phyloP scores from a whole-genome alignment of 2,329 filamentous ascomycete species.

The Didymella pomorum region DNA sequence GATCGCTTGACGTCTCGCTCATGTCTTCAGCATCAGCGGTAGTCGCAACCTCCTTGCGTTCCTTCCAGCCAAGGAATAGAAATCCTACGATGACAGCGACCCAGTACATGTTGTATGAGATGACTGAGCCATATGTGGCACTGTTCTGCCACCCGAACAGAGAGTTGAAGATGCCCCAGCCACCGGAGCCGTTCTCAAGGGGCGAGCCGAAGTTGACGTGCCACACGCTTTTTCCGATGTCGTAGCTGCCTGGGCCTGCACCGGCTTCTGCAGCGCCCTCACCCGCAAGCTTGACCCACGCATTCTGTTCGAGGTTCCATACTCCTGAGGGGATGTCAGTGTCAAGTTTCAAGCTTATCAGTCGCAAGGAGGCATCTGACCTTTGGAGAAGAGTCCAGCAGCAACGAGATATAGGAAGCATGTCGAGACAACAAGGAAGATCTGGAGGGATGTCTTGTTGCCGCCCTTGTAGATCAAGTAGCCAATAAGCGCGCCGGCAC shows the following conservation, averaged over 20 bases:
- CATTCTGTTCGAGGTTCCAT: conserved; percentile 72
- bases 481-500: conserved; percentile 72
- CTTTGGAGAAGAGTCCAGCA: conserved; percentile 80
- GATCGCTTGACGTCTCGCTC: conserved; percentile 28
- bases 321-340: too few species aligned
- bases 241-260: conserved; percentile 76
- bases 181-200: conserved; percentile 73
- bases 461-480: conserved; percentile 79
- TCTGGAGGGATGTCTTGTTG: conserved; percentile 71
- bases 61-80: conserved; percentile 70
- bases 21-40: conserved; percentile 15
- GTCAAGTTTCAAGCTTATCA: too few species aligned
- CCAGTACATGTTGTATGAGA: conserved; percentile 92
- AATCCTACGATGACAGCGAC: conserved; percentile 73
- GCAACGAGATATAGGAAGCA: conserved; percentile 86
- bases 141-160: conserved; percentile 89
- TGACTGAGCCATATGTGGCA: conserved; percentile 84
- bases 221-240: conserved; percentile 81
- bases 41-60: conserved; percentile 54
- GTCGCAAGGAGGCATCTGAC: too few species aligned
- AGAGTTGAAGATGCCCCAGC: conserved; percentile 88
- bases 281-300: conserved; percentile 71
- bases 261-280: conserved; percentile 70
- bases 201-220: conserved; percentile 87
- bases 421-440: conserved; percentile 83